These are phyloP conservation scores for Paracamarosporium sp. DNA, from an alignment of 2,329 filamentous ascomycete genomes.

Conservation along the genomic window DNA sequence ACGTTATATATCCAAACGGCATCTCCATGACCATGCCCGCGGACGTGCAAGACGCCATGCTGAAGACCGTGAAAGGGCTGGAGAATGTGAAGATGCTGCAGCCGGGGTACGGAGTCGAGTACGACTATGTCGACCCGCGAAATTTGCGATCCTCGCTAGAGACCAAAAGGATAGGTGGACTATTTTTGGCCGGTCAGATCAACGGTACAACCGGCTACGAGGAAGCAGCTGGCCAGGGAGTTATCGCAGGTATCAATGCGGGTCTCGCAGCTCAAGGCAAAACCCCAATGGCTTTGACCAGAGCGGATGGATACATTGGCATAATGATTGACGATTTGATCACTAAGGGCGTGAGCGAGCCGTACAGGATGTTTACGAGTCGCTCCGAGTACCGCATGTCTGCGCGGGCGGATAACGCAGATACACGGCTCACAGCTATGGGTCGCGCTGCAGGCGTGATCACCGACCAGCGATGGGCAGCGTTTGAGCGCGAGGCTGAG, in stretches of 20 bases:
- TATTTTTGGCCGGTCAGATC: slow-evolving; percentile 95
- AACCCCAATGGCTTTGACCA: slow-evolving; percentile 70
- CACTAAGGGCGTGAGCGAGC: slow-evolving; percentile 95
- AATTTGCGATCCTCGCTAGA: slow-evolving; percentile 88
- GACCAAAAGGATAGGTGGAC: slow-evolving; percentile 86
- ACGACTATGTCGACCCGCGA: slow-evolving; percentile 96
- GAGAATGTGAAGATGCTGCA: slow-evolving; percentile 92
- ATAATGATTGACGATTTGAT: slow-evolving; percentile 98
- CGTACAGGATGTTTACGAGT: slow-evolving; percentile 98
- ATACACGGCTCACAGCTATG: slow-evolving; percentile 80
- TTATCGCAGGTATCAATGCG: slow-evolving; percentile 93
- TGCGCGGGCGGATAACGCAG: slow-evolving; percentile 91
- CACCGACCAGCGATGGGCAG: slow-evolving; percentile 76
- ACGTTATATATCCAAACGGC: slow-evolving; percentile 94
- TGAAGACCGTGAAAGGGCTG: slow-evolving; percentile 87
- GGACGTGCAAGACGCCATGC: slow-evolving; percentile 81
- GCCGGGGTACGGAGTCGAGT: slow-evolving; percentile 95
- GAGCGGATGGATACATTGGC: slow-evolving; percentile 93
- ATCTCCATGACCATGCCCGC: slow-evolving; percentile 96
- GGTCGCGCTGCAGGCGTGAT: slow-evolving; percentile 81
- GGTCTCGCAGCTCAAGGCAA: slow-evolving; percentile 77
- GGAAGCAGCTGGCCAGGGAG: slow-evolving; percentile 91
- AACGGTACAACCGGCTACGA: slow-evolving; percentile 99
- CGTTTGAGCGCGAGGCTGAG: slow-evolving; percentile 68
- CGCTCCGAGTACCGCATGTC: slow-evolving; percentile 95